Evolutionary conservation across 345 rosid genomes (phyloP), one percentile per base, ranked within the genome.

Genomic region (Trapa bicornis): DNA sequence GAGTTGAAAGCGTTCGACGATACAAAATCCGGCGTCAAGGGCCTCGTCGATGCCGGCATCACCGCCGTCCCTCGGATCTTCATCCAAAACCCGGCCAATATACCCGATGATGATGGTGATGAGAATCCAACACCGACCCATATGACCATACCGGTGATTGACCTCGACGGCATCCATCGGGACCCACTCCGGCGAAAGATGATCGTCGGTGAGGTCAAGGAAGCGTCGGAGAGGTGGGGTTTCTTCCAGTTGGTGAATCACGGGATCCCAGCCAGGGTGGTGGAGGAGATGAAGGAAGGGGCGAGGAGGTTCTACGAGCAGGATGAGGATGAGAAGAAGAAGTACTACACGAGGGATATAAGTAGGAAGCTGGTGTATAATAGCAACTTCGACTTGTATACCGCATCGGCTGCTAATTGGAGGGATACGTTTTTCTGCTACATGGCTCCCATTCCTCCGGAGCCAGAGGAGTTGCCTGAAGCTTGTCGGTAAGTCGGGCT

Each of bases 241-340:
- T 71, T 79, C 62, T 79, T 76, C 54, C 75, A 72, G 36, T 47
- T 67, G 22, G 43, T 70, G 60, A 74, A 67, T 43, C 78, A 79
- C 22, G 74, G 80, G 48, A 76, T 76, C 37, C 61, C 70, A 0
- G 17, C 37, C 0, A 35, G 37, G 4, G 52, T 75, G 33, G 16
- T 76, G 43, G 43, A 72, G 15, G 72, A 65, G 57, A 65, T 71
- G 65, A 68, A 47, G 12, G 57, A 64, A 6, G 76, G 69, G 14
- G 47, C 67, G 14, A 71, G 68, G 11, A 57, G 71, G 64, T 76
- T 76, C 63, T 67, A 38, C 9, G 74, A 73, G 70, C 72, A 66
- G 38, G 72, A 71, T 1, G 54, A 47, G 5, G 68, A 71, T 48
- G 68, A 68, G 47, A 79, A 74, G 71, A 72, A 68, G 53, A 47